These are phyloP conservation scores for Hymenoscyphus infarciens DNA, from an alignment of 2,329 filamentous ascomycete species.

Conservation along the genomic window DNA sequence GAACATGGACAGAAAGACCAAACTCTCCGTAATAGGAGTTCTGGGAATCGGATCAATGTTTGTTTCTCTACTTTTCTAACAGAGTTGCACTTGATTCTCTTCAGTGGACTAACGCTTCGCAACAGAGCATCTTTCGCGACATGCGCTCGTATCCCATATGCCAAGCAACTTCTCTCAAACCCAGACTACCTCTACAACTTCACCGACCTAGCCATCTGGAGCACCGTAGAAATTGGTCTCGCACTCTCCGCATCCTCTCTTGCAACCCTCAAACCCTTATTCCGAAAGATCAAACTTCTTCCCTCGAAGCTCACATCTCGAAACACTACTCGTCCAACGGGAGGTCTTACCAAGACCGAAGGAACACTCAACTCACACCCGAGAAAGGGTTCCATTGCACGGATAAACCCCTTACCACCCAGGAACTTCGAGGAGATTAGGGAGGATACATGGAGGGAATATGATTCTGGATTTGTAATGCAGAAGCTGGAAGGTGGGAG, in stretches of 20 bases:
- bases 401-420: not conserved
- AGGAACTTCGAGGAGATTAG: not conserved
- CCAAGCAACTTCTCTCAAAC: too few species aligned
- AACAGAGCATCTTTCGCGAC: too few species aligned
- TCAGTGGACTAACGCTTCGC: too few species aligned
- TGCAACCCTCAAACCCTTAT: slow-evolving; percentile 37
- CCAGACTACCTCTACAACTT: too few species aligned
- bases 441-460: not conserved
- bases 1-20: too few species aligned
- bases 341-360: not conserved
- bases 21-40: too few species aligned
- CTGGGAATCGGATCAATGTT: too few species aligned
- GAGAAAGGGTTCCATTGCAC: not conserved
- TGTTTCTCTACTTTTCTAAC: too few species aligned
- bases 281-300: slow-evolving; percentile 22
- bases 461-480: not conserved
- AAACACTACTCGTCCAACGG: not conserved
- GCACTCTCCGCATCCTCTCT: slow-evolving; percentile 38
- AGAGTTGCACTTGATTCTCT: too few species aligned
- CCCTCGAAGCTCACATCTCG: slow-evolving; percentile 5
- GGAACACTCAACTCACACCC: not conserved
- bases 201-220: slow-evolving; percentile 40
- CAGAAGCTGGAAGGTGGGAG: not conserved
- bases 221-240: slow-evolving; percentile 38
- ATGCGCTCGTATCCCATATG: too few species aligned